Conservation (phyloP, 202 grass and related monocot species). For the Sporobolus alterniflorus region DNA sequence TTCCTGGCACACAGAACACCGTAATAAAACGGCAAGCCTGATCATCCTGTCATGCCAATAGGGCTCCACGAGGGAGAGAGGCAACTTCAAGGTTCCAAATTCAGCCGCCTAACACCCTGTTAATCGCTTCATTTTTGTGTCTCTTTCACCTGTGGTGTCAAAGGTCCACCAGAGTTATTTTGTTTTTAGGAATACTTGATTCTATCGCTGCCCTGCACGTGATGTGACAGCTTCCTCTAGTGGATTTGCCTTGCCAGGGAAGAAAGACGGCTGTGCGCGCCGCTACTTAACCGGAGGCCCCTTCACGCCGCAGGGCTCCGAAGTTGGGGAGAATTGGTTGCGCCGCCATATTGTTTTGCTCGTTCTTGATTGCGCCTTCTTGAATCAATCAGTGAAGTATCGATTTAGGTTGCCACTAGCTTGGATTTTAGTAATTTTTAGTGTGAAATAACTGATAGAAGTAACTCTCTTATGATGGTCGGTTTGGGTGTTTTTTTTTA, state of each 20-base stretch:
- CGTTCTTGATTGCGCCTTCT: not conserved
- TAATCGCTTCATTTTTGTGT: not conserved
- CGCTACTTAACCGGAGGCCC: conserved; percentile 27
- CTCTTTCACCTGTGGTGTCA: conserved; percentile 18
- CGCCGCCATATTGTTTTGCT: not conserved
- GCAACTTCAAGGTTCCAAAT: conserved; percentile 11
- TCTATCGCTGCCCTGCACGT: not conserved
- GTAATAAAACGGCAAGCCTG: not conserved
- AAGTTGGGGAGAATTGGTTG: not conserved
- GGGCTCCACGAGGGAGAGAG: not conserved
- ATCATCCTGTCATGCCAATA: not conserved
- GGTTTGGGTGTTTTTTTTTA: not conserved
- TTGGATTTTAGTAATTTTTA: not conserved
- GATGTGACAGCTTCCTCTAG: conserved; percentile 12
- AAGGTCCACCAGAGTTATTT: conserved; percentile 28
- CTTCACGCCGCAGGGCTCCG: not conserved
- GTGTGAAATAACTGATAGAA: not conserved
- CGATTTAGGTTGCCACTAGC: conserved; percentile 20
- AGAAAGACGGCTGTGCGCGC: conserved; percentile 34
- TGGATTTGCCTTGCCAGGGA: conserved; percentile 37
- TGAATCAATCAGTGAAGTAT: not conserved
- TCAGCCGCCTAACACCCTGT: not conserved
- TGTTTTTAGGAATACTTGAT: conserved; percentile 7
- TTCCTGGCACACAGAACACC: conserved; percentile 33
- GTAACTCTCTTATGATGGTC: not conserved